Conservation (phyloP, 345 rosid genomes). For the Hibiscus syriacus region DNA sequence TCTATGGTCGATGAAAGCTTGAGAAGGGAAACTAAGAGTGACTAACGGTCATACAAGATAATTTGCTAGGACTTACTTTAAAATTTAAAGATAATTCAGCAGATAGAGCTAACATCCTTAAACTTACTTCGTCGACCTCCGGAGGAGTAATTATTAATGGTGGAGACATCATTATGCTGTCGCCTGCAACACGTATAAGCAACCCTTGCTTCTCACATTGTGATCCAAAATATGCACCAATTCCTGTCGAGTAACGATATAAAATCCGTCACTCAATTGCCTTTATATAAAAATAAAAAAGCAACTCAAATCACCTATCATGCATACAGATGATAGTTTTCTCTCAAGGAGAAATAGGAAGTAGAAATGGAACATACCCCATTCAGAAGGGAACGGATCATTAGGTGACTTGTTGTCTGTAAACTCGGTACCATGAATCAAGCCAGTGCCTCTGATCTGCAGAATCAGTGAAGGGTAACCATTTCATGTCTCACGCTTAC, state of each 20-base stretch:
- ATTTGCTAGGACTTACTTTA: background rate
- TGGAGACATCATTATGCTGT: slow-evolving; percentile 87
- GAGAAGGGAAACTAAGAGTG: background rate
- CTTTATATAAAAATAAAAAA: background rate
- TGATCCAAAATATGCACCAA: slow-evolving; percentile 82
- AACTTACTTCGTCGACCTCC: slow-evolving; percentile 66
- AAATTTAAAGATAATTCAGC: slow-evolving; percentile 2
- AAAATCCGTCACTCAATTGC: background rate
- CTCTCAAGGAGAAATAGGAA: background rate
- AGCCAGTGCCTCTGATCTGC: slow-evolving; percentile 89
- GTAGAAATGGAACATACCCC: slow-evolving; percentile 52
- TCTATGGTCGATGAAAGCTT: no score
- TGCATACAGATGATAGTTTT: background rate
- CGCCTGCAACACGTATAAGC: slow-evolving; percentile 85
- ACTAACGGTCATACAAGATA: no score
- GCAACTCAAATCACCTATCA: background rate
- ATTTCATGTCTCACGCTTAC: background rate
- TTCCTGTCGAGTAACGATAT: slow-evolving; percentile 29
- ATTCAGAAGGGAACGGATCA: slow-evolving; percentile 86
- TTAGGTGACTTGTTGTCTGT: slow-evolving; percentile 77
- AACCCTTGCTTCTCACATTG: slow-evolving; percentile 73
- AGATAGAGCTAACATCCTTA: background rate
- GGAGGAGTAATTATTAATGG: slow-evolving; percentile 57
- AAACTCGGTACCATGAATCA: slow-evolving; percentile 94
- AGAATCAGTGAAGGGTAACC: slow-evolving; percentile 12